Evolutionary conservation across 345 rosid genomes (phyloP).

Genomic region (Reutealis trisperma): DNA sequence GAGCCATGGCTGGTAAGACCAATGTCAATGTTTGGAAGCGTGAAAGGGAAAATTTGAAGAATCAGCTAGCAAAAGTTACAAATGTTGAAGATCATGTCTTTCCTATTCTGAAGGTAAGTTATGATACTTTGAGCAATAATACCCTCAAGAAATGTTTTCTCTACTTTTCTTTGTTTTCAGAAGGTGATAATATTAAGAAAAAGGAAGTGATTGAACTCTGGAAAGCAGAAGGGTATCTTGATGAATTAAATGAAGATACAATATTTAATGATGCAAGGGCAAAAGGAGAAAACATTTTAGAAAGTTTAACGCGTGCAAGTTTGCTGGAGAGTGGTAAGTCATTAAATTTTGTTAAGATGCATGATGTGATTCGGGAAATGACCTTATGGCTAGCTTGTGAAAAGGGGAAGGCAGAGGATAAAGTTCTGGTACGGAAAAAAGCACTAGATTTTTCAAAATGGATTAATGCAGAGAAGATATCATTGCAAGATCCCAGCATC

Average conservation of each 20-base stretch:
- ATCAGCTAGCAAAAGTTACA: background rate
- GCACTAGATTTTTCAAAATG: background rate
- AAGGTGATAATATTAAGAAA: conserved; percentile 2
- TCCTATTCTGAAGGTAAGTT: conserved; percentile 7
- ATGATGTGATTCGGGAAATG: conserved; percentile 31
- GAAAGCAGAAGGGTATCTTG: conserved; percentile 34
- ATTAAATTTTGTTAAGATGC: conserved; percentile 7
- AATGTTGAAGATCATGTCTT: conserved; percentile 5
- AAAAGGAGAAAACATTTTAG: conserved; percentile 4
- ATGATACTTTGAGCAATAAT: background rate
- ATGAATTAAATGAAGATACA: background rate
- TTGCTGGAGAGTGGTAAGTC: conserved; percentile 15
- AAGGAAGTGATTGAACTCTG: conserved; percentile 20
- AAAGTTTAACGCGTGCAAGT: conserved; percentile 5
- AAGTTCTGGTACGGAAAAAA: background rate
- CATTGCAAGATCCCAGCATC: background rate
- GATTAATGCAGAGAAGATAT: background rate
- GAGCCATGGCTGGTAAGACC: conserved; percentile 11
- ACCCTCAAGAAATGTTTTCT: conserved; percentile 16
- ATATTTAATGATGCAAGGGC: background rate
- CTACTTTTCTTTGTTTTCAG: conserved; percentile 26
- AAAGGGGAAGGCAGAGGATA: background rate
- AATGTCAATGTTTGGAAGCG: background rate
- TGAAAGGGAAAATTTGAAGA: background rate
- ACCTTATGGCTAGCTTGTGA: conserved; percentile 9